Percentiles rank a stretch among this genome's conserved stretches.
Conservation (phyloP, 495 filamentous ascomycete genomes). For the Penicillium arizonense region DNA sequence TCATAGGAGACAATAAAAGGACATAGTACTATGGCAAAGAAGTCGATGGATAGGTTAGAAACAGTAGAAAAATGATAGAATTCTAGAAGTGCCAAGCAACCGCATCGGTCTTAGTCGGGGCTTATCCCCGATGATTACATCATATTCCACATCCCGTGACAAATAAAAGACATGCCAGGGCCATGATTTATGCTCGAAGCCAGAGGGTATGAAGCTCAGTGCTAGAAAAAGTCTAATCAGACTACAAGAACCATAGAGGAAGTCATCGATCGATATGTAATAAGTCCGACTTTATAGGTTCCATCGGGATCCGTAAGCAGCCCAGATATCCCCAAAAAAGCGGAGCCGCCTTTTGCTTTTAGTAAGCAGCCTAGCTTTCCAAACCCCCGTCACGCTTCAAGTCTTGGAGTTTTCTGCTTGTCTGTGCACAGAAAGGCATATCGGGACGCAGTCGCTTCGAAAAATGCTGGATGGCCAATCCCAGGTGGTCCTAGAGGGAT, state of each 20-base stretch:
- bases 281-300: neutral
- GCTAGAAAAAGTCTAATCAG: too few relatives aligned
- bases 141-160: neutral
- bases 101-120: neutral
- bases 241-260: too few relatives aligned
- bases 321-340: constrained; percentile 4
- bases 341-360: constrained; percentile 10
- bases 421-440: constrained; percentile 12
- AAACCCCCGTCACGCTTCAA: constrained; percentile 5
- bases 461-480: constrained; percentile 47
- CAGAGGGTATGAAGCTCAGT: too few relatives aligned
- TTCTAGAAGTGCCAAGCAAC: neutral
- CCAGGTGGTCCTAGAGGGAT: constrained; percentile 41
- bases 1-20: too few relatives aligned
- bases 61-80: too few relatives aligned
- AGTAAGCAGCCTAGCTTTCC: constrained; percentile 23
- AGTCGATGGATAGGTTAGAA: too few relatives aligned
- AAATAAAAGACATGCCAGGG: neutral
- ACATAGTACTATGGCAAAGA: too few relatives aligned
- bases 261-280: neutral
- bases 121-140: constrained; percentile 4
- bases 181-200: too few relatives aligned
- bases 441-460: constrained; percentile 19
- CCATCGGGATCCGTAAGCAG: neutral
- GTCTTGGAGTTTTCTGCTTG: constrained; percentile 4